Conservation (phyloP, 179 eudicot genomes). For the Nepenthes alata region DNA sequence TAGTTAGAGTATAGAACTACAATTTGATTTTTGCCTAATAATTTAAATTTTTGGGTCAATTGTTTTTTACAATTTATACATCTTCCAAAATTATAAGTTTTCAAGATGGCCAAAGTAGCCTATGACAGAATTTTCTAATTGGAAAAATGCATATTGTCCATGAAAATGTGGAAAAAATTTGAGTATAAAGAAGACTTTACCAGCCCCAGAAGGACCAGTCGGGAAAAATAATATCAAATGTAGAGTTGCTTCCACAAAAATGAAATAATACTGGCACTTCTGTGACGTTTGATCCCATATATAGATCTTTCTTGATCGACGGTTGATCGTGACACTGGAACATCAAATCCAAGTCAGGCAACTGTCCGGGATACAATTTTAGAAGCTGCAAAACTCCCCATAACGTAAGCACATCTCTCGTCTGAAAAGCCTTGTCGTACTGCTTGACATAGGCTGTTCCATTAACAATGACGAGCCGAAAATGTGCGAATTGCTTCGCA, state of each 20-base stretch:
- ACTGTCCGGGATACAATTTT: constrained; percentile 25
- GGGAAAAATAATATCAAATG: constrained; percentile 50
- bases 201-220: constrained; percentile 84
- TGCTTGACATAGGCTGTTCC: constrained; percentile 25
- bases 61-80: too few species aligned
- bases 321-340: constrained; percentile 31
- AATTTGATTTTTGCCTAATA: too few species aligned
- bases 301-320: constrained; percentile 2
- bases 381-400: constrained; percentile 38
- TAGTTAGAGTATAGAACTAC: too few species aligned
- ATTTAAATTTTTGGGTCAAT: too few species aligned
- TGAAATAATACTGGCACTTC: constrained; percentile 27
- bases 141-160: too few species aligned
- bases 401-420: constrained; percentile 24
- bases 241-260: constrained; percentile 41
- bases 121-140: too few species aligned
- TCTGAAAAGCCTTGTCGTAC: constrained; percentile 19
- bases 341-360: constrained; percentile 29
- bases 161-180: neutral
- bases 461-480: constrained; percentile 17
- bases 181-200: constrained; percentile 15
- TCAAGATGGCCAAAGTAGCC: too few species aligned
- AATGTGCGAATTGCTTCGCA: constrained; percentile 10
- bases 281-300: neutral
- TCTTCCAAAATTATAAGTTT: too few species aligned